A percentile compares a stretch with the other conserved stretches of the same genome.
These are phyloP conservation scores for Oldenlandia corymbosa DNA, from an alignment of 257 asterid species.

Conservation along the genomic window DNA sequence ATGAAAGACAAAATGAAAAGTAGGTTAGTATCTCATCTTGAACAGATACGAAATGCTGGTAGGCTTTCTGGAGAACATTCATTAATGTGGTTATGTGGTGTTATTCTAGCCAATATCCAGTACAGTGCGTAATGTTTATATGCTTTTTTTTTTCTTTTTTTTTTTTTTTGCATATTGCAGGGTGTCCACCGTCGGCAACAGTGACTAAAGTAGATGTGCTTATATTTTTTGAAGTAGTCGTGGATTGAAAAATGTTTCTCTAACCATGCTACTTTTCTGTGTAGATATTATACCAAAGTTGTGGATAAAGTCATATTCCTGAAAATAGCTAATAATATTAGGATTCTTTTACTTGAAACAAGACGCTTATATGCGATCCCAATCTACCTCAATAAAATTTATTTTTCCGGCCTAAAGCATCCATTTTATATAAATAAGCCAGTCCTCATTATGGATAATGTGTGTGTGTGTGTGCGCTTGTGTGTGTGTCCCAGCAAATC, in stretches of 20 bases:
- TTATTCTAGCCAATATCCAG: background rate
- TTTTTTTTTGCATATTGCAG: no score
- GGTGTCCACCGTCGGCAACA: no score
- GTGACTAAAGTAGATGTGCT: no score
- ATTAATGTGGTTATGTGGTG: background rate
- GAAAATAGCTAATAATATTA: background rate
- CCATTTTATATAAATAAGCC: no score
- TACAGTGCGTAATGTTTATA: background rate
- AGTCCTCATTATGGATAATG: background rate
- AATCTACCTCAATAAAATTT: background rate
- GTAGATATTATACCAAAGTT: background rate
- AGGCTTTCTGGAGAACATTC: background rate
- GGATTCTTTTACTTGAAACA: background rate
- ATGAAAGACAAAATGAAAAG: background rate
- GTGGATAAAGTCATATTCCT: background rate
- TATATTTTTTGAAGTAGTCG: background rate
- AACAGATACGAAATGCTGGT: background rate
- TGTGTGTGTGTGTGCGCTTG: no score
- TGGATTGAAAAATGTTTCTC: background rate
- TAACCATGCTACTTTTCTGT: background rate
- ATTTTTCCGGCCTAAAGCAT: no score
- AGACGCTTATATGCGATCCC: background rate
- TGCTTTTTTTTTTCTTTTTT: no score
- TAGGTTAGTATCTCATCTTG: no score
- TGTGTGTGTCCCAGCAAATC: background rate